Percentiles rank a stretch among this genome's conserved stretches.
Evolutionary conservation across 139 green algal species (phyloP).

Genomic region (Closterium sp.): DNA sequence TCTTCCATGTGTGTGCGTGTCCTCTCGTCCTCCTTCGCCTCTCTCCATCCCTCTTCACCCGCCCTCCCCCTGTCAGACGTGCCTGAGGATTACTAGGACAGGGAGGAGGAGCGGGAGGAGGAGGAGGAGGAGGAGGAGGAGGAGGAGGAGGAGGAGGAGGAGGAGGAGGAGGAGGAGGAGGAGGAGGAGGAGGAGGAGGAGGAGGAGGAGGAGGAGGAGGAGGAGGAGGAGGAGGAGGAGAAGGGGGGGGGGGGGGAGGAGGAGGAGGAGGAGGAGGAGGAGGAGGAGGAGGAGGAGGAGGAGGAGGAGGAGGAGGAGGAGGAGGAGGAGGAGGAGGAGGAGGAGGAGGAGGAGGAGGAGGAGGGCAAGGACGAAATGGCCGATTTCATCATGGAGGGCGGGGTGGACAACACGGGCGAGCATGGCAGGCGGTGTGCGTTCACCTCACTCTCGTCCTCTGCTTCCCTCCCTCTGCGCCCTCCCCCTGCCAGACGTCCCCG

Average conservation of each 20-base stretch:
- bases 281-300: conserved; percentile 39
- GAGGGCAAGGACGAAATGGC: neutral
- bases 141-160: neutral
- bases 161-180: neutral
- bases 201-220: neutral
- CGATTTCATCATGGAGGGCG: too few relatives aligned
- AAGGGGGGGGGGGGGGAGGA: neutral
- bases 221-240: neutral
- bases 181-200: neutral
- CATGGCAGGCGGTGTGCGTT: neutral
- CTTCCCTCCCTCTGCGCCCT: too few relatives aligned
- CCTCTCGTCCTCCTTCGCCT: too few relatives aligned
- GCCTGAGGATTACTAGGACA: too few relatives aligned
- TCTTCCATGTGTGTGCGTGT: too few relatives aligned
- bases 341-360: conserved; percentile 38
- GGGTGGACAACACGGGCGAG: neutral
- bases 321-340: conserved; percentile 24
- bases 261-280: neutral
- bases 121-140: too few relatives aligned
- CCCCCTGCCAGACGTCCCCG: too few relatives aligned
- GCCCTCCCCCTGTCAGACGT: too few relatives aligned
- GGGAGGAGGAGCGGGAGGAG: too few relatives aligned
- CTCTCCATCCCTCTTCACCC: too few relatives aligned
- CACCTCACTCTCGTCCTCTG: neutral
- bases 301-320: conserved; percentile 29